phyloP scores from a whole-genome alignment of 148 eudicot species.

The Nyssa sinensis region DNA sequence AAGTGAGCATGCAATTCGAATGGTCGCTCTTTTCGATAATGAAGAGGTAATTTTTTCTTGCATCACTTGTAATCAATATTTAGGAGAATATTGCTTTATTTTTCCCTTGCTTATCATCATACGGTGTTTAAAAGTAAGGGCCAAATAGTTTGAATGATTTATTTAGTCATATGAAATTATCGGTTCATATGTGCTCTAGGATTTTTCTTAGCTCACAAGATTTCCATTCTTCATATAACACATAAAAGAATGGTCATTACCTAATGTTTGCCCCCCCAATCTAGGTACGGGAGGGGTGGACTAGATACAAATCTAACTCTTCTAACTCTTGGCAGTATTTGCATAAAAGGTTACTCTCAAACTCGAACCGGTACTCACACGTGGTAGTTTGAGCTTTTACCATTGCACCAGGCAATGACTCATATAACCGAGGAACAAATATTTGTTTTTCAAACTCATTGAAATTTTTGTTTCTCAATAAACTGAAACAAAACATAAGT shows the following conservation, averaged over 20 bases:
- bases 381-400: neutral
- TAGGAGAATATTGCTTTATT: neutral
- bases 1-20: slow-evolving; percentile 70
- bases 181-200: neutral
- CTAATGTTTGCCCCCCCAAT: neutral
- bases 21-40: slow-evolving; percentile 94
- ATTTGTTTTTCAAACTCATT: too few relatives aligned
- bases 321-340: neutral
- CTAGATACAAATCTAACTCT: too few relatives aligned
- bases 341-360: neutral
- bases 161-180: neutral
- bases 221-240: neutral
- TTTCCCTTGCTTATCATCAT: neutral
- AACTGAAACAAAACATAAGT: too few relatives aligned
- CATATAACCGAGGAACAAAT: too few relatives aligned
- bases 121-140: neutral
- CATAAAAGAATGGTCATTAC: neutral
- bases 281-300: neutral
- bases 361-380: too few relatives aligned
- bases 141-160: neutral
- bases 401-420: neutral
- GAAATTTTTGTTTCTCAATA: too few relatives aligned
- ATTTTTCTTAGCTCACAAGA: neutral
- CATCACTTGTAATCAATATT: neutral
- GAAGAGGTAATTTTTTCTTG: slow-evolving; percentile 65